These are phyloP conservation scores for Acer yangbiense DNA, from an alignment of 345 rosid species.

Conservation along the genomic window DNA sequence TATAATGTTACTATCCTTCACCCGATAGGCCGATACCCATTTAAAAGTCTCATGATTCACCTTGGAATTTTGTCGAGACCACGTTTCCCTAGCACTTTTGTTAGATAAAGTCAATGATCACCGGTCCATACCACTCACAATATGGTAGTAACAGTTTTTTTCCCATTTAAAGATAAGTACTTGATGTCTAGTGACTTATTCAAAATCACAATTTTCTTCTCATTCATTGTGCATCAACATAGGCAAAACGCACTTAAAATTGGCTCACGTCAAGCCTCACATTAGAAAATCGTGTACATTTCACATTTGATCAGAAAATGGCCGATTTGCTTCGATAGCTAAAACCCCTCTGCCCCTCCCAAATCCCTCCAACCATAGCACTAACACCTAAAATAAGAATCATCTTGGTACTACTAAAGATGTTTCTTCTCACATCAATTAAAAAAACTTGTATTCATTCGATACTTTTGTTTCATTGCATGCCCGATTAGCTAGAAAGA, in stretches of 20 bases:
- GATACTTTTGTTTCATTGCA: not conserved
- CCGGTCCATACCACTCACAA: not conserved
- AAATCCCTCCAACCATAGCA: not conserved
- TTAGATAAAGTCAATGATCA: not conserved
- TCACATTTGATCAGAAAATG: not conserved
- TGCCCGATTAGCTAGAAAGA: not conserved
- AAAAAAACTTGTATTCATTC: no score
- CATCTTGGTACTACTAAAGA: not conserved
- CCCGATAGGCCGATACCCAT: no score
- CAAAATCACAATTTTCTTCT: not conserved
- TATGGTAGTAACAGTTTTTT: not conserved
- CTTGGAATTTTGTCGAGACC: not conserved
- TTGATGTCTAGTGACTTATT: not conserved
- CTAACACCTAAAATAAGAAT: not conserved
- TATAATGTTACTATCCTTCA: not conserved
- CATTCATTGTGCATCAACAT: not conserved
- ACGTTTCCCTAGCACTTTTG: not conserved
- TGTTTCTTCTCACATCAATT: not conserved
- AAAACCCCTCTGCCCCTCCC: not conserved
- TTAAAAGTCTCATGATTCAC: not conserved
- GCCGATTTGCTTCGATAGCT: not conserved
- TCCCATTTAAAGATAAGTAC: not conserved
- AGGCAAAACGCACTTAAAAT: no score
- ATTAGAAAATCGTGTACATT: not conserved
- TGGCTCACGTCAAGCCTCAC: not conserved